These are phyloP conservation scores for Pseudonectria buxi DNA, from an alignment of 2,329 filamentous ascomycete species.

Conservation along the genomic window DNA sequence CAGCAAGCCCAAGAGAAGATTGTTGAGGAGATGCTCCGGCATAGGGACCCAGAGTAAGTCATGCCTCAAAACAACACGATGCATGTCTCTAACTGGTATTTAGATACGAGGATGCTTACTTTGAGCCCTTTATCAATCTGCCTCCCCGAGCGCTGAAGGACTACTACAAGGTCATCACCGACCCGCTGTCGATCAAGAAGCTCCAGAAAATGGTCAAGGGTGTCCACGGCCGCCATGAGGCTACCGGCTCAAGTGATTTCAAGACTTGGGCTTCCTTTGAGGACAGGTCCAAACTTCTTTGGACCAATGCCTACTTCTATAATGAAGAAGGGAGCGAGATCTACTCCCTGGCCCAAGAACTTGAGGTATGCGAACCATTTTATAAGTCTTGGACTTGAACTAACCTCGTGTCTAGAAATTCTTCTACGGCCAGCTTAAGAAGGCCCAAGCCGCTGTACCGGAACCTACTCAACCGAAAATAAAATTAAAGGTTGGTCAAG, in stretches of 20 bases:
- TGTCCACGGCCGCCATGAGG: conserved; percentile 58
- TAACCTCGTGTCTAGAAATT: conserved; percentile 46
- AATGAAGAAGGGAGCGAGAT: conserved; percentile 91
- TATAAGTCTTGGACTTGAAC: background rate
- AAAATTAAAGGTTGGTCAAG: conserved; percentile 64
- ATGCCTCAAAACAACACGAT: background rate
- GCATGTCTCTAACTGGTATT: conserved; percentile 23
- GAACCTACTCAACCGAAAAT: conserved; percentile 72
- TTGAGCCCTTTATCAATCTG: conserved; percentile 69
- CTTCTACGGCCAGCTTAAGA: conserved; percentile 61
- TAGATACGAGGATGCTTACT: conserved; percentile 63
- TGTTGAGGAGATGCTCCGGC: conserved; percentile 65
- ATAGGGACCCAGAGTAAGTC: conserved; percentile 57
- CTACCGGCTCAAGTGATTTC: conserved; percentile 60
- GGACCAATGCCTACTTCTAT: conserved; percentile 82
- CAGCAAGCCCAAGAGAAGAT: conserved; percentile 85
- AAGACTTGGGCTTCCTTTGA: conserved; percentile 79
- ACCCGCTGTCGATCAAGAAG: conserved; percentile 71
- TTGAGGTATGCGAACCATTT: conserved; percentile 57
- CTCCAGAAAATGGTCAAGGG: conserved; percentile 73
- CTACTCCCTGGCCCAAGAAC: conserved; percentile 65
- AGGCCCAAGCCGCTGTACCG: conserved; percentile 64
- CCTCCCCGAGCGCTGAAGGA: conserved; percentile 71
- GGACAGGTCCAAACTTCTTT: conserved; percentile 71
- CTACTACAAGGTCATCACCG: conserved; percentile 78